Conservation (phyloP, 345 rosid genomes). For the Gossypium turneri region DNA sequence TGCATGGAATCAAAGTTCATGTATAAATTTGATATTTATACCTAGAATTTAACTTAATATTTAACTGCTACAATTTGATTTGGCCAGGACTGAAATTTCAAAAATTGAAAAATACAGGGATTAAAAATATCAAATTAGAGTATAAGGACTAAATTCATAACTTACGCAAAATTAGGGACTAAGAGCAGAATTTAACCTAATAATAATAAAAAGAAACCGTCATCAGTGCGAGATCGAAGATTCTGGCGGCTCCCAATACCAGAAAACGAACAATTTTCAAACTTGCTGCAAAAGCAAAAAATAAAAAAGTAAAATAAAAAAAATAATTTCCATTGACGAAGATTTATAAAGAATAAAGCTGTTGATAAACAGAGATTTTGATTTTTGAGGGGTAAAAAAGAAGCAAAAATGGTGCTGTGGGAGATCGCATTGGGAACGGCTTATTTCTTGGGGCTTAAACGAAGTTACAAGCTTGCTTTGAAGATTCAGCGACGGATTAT, state of each 20-base stretch:
- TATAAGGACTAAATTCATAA: no score
- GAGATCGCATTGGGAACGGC: constrained; percentile 85
- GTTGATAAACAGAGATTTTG: neutral
- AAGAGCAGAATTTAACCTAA: no score
- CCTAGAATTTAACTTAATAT: no score
- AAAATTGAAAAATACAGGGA: no score
- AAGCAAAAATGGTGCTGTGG: constrained; percentile 69
- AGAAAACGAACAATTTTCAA: neutral
- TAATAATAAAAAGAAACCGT: neutral
- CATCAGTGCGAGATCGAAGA: constrained; percentile 7
- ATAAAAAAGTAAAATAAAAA: neutral
- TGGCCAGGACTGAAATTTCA: no score
- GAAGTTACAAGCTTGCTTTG: constrained; percentile 70
- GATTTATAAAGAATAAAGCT: neutral
- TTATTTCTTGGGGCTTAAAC: constrained; percentile 75
- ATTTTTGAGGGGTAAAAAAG: neutral
- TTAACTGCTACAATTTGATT: no score
- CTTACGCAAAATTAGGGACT: no score
- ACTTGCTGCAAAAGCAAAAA: constrained; percentile 1
- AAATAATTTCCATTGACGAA: neutral
- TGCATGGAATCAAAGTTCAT: no score
- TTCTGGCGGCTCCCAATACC: constrained; percentile 17
- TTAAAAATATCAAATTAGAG: no score
- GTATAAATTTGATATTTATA: no score
- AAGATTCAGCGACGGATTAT: constrained; percentile 64